Base-by-base conservation (phyloP, 768 basidiomycete genomes). In the Boletellus ananas region DNA sequence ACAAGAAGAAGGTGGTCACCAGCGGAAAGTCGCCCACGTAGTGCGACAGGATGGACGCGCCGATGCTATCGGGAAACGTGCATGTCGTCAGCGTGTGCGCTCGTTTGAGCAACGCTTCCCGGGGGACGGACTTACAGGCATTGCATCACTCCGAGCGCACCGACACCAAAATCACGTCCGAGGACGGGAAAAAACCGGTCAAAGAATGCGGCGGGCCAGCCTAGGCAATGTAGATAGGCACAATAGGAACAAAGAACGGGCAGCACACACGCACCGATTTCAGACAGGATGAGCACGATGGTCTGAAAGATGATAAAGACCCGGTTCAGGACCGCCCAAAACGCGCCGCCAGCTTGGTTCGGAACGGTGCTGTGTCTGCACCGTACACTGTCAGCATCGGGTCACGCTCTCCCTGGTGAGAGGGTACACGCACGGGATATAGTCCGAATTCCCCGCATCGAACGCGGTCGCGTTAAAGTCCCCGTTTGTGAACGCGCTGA, bases 101-200 rank as follows among this genome's bases (percentile, higher is more conserved):
- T 5, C 23, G 23, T 6, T 6, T 5, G 23, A 25, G 4, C 23
- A 5, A 5, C 23, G 23, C 23, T 25, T 25, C 23, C 23, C 23
- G 7, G 23, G 23, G 40, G 27, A 13, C 9, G 10, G 4, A 74
- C 84, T 62, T 64, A 88, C 84, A 94, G 74, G 72, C 82, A 80
- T 70, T 95, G 87, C 72, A 94, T 87, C 50, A 91, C 80, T 16
- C 94, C 94, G 16, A 95, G 77, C 17, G 90, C 81, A 34, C 93
- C 94, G 14, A 94, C 75, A 39, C 94, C 93, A 64, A 94, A 94
- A 46, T 80, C 74, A 9, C 75, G 75, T 16, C 94, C 93, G n/a
- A 96, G 81, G 39, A 95, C 85, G 27, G 94, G 94, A 72, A 95
- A 87, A 73, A 81, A 94, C n/a, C 80, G 80, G 57, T 87, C 81